A percentile compares a stretch with the other conserved stretches of the same genome.
Evolutionary conservation across 306 rosid species (phyloP).

Genomic region (Quercus parvula): DNA sequence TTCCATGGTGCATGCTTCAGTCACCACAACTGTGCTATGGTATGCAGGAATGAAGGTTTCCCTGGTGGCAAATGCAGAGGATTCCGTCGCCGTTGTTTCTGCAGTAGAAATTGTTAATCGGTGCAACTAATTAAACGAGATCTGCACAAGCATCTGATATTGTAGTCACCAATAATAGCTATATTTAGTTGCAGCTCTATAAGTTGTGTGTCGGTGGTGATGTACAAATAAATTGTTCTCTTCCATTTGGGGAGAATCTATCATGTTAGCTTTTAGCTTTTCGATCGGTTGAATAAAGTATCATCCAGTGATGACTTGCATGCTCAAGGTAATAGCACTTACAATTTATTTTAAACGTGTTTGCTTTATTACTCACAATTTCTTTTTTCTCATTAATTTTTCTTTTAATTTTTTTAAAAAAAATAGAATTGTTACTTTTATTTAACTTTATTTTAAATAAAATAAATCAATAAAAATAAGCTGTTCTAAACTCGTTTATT

Average conservation of each 20-base stretch:
- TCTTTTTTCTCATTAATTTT: neutral
- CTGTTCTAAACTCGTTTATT: too few species aligned
- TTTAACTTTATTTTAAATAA: too few species aligned
- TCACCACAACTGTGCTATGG: slow-evolving; percentile 37
- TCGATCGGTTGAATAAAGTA: neutral
- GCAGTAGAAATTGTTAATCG: slow-evolving; percentile 29
- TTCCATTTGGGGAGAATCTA: neutral
- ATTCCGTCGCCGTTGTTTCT: slow-evolving; percentile 50
- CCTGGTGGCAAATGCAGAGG: slow-evolving; percentile 45
- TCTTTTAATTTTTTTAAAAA: neutral
- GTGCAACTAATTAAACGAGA: neutral
- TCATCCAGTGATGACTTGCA: neutral
- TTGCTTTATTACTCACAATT: neutral
- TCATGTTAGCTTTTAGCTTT: too few species aligned
- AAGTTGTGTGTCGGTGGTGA: neutral
- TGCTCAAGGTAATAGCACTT: neutral
- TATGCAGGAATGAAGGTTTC: slow-evolving; percentile 48
- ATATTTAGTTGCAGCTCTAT: neutral
- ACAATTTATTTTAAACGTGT: neutral
- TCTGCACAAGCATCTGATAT: neutral
- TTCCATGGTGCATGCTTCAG: slow-evolving; percentile 27
- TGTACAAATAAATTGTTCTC: neutral
- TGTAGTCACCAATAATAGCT: neutral
- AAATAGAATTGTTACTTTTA: too few species aligned
- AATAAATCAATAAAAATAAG: too few species aligned